These are phyloP conservation scores for Alectoria sarmentosa DNA, from an alignment of 495 filamentous ascomycete genomes.

Conservation along the genomic window DNA sequence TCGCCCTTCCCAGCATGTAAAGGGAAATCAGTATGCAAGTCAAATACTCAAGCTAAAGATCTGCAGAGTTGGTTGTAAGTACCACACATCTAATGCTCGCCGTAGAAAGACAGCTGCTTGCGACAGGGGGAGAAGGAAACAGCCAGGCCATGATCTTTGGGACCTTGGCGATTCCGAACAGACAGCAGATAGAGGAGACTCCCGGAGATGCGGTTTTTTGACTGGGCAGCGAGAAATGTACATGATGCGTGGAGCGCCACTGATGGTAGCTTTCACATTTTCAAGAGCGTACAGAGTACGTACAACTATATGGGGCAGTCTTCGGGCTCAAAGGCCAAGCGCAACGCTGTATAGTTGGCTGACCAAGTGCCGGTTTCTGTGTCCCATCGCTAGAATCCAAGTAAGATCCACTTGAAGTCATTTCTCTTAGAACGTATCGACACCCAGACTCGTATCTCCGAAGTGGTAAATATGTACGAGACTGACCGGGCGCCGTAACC, in stretches of 20 bases:
- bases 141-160: slow-evolving; percentile 55
- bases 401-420: background rate
- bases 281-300: background rate
- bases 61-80: slow-evolving; percentile 53
- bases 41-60: slow-evolving; percentile 17
- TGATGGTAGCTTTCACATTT: background rate
- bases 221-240: background rate
- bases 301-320: background rate
- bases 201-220: background rate
- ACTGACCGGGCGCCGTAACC: background rate
- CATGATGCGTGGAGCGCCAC: background rate
- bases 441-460: background rate
- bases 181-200: background rate
- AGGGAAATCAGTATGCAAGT: background rate
- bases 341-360: background rate
- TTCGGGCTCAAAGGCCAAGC: background rate
- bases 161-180: slow-evolving; percentile 31
- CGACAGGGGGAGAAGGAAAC: slow-evolving; percentile 40
- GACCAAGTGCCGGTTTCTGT: background rate
- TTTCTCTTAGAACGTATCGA: background rate
- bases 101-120: slow-evolving; percentile 48
- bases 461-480: background rate
- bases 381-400: background rate
- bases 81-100: slow-evolving; percentile 50
- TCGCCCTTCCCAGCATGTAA: slow-evolving; percentile 2